Evolutionary conservation across 129 eudicot species (phyloP).

Genomic region (Pulicaria dysenterica): DNA sequence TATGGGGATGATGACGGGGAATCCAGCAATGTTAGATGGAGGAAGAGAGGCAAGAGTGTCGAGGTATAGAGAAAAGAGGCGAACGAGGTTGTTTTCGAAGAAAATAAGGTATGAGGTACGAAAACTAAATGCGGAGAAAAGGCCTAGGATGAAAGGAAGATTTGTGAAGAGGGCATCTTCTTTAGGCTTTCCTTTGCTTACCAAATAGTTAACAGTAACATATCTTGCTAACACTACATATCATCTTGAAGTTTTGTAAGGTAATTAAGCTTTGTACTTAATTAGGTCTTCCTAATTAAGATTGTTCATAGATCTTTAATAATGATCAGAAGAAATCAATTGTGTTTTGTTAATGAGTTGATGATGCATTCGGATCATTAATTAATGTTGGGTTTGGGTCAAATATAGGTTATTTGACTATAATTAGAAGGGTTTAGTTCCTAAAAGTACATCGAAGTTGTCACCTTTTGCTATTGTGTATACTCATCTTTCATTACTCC

Average conservation of each 20-base stretch:
- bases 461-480: too few relatives aligned
- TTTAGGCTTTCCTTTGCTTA: constrained; percentile 42
- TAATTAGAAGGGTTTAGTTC: too few relatives aligned
- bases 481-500: too few relatives aligned
- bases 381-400: neutral
- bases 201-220: constrained; percentile 38
- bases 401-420: too few relatives aligned
- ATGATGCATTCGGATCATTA: neutral
- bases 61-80: constrained; percentile 86
- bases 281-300: constrained; percentile 33
- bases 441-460: too few relatives aligned
- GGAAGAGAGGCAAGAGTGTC: constrained; percentile 85
- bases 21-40: constrained; percentile 46
- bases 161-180: constrained; percentile 63
- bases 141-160: constrained; percentile 92
- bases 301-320: constrained; percentile 31
- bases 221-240: constrained; percentile 23
- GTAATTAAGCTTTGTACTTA: constrained; percentile 22
- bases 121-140: constrained; percentile 81
- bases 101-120: constrained; percentile 88
- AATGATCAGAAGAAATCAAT: constrained; percentile 19
- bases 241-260: constrained; percentile 20
- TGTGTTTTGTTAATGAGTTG: constrained; percentile 7
- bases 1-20: constrained; percentile 48
- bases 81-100: constrained; percentile 82